Evolutionary conservation across 2,329 filamentous ascomycete species (phyloP).

Genomic region (Pestalotiopsis sp.): DNA sequence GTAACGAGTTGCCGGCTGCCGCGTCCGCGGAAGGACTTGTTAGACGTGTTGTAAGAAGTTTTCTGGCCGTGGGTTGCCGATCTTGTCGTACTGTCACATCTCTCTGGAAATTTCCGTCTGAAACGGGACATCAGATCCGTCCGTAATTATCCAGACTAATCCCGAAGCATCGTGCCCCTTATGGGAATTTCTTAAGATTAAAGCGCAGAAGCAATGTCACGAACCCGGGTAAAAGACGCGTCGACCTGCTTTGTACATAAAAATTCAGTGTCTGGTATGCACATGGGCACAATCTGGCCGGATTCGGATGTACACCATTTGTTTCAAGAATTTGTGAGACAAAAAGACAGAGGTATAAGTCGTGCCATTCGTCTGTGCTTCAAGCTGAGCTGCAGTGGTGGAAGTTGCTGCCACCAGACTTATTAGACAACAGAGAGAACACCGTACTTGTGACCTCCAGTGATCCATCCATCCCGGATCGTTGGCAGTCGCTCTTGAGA

Average conservation of each 20-base stretch:
- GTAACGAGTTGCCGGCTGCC: conserved; percentile 1
- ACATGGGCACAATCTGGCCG: neutral
- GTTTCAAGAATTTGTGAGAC: neutral
- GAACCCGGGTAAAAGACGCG: neutral
- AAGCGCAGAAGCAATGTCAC: neutral
- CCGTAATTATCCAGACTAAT: neutral
- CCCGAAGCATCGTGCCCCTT: neutral
- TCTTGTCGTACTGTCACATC: neutral
- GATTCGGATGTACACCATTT: neutral
- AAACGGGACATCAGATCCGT: neutral
- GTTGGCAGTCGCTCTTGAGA: neutral
- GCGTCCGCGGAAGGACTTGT: neutral
- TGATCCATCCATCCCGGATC: neutral
- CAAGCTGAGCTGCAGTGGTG: neutral
- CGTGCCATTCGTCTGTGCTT: neutral
- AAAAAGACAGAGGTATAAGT: neutral
- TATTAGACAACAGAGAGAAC: neutral
- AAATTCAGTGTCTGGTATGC: too few relatives aligned
- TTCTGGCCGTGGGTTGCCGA: neutral
- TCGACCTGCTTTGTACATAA: neutral
- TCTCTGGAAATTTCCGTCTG: neutral
- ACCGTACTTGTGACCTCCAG: neutral
- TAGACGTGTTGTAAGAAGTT: neutral
- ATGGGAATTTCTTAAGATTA: neutral
- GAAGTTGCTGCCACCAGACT: neutral